Evolutionary conservation across 495 filamentous ascomycete species (phyloP), one percentile per base, ranked within the genome.

Genomic region (Hyaloscypha finlandica): DNA sequence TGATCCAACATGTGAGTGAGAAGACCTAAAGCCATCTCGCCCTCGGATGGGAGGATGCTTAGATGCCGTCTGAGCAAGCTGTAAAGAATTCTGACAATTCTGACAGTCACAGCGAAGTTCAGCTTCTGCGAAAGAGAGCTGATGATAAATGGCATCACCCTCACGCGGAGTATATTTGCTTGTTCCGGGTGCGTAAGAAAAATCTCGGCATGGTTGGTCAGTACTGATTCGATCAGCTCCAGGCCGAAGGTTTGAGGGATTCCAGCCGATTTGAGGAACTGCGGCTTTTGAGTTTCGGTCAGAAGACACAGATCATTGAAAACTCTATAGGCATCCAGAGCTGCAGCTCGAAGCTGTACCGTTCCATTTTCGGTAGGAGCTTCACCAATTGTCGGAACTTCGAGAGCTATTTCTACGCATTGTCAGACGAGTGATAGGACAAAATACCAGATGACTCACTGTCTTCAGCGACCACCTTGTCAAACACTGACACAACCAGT

Each of bases 241-340:
- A 99, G 78, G 22, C 92, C 92, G 68, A 96, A 94, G 1, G 89
- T 89, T 58, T 92, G 88, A 1, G 92, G 87, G 16, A 97, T 82
- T 5, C 86, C 84, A 39, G 89, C 88, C 65, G 91, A 89, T 51
- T 86, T 85, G 25, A 98, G 81, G 68, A 92, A 96, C 61, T 92
- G 84, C 8, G 94, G 85, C 59, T 88, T 87, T 67, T 94, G 90
- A 52, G 89, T 90, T 74, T 97, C 94, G 0, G 91, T 91, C 53
- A 97, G 78, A 59, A 94, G 84, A 71, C 94, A 97, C 12, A 99
- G 85, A 73, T 99, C 95, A 73, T 92, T 88, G 75, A 99, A 89
- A 25, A 96, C 86, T 66, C 85, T 85, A 71, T 95, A 89, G 35
- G 94, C 95, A 84, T 99, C 95, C 73, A 91, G 83, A 14, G 94